Percentiles rank a stretch among this genome's conserved stretches.
Conservation (phyloP, 371 early-diverging fungal species). For the Actinomucor elegans region DNA sequence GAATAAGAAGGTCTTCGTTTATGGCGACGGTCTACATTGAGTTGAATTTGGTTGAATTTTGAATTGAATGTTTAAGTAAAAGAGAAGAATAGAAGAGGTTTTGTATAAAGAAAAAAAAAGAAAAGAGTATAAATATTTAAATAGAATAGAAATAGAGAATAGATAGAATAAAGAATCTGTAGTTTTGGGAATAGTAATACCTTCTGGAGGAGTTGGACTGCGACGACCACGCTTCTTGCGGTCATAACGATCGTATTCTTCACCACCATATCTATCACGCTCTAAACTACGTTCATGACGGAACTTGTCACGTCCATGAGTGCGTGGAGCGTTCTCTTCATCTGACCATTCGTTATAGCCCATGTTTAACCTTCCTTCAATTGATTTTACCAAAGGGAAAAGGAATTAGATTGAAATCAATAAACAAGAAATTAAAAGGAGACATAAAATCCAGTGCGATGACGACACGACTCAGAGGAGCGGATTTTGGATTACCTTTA, state of each 20-base stretch:
- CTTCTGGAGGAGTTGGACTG: slow-evolving; percentile 51
- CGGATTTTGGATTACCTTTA: too few relatives aligned
- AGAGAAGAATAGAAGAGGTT: not conserved
- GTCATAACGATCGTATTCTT: slow-evolving; percentile 52
- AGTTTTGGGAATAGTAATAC: too few relatives aligned
- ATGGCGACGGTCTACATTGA: slow-evolving; percentile 47
- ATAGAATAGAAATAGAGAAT: not conserved
- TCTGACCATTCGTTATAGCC: slow-evolving; percentile 39
- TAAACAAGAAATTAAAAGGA: slow-evolving; percentile 1
- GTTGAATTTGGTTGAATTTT: slow-evolving; percentile 2
- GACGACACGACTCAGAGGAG: too few relatives aligned
- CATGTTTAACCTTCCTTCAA: too few relatives aligned
- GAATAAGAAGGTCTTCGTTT: slow-evolving; percentile 55
- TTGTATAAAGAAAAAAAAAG: slow-evolving; percentile 3
- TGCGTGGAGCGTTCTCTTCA: slow-evolving; percentile 50
- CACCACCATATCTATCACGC: slow-evolving; percentile 56
- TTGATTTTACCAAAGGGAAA: not conserved
- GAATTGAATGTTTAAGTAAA: not conserved
- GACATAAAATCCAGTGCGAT: too few relatives aligned
- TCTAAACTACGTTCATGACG: slow-evolving; percentile 72
- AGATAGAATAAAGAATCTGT: not conserved
- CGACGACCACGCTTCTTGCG: slow-evolving; percentile 43
- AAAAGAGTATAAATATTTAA: not conserved
- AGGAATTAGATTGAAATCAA: not conserved
- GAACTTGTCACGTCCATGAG: slow-evolving; percentile 67